Percentiles rank a stretch among this genome's conserved stretches.
These are phyloP conservation scores for Carex arenaria DNA, from an alignment of 202 grass and related monocot species.

Conservation along the genomic window DNA sequence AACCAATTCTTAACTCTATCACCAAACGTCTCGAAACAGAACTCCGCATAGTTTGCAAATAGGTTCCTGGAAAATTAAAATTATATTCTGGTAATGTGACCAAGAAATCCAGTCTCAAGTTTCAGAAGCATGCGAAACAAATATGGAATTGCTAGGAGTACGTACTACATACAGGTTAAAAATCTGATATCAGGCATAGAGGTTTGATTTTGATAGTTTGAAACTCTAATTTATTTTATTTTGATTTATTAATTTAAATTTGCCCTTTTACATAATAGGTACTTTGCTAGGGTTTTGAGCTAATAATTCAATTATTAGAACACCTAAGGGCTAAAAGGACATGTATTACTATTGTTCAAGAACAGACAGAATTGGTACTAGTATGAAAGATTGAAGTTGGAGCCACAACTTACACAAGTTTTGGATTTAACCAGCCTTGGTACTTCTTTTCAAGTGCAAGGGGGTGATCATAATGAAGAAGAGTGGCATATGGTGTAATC, in stretches of 20 bases:
- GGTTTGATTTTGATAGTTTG: background rate
- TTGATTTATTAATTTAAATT: background rate
- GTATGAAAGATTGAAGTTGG: background rate
- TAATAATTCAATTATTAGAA: background rate
- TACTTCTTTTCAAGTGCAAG: constrained; percentile 71
- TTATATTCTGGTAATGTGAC: background rate
- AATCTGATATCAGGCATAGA: background rate
- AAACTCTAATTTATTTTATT: background rate
- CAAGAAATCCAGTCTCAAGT: background rate
- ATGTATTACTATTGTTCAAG: background rate
- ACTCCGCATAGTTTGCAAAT: constrained; percentile 60
- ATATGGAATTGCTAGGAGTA: background rate
- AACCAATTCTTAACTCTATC: constrained; percentile 90
- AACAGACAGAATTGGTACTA: background rate
- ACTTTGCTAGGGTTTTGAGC: background rate
- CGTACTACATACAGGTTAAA: background rate
- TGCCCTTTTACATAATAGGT: background rate
- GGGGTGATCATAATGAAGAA: constrained; percentile 75
- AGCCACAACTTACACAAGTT: constrained; percentile 52
- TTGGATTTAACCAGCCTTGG: constrained; percentile 58
- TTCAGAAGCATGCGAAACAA: background rate
- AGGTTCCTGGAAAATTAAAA: constrained; percentile 44
- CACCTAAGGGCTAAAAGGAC: background rate
- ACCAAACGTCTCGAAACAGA: constrained; percentile 77
- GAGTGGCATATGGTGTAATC: constrained; percentile 71